Evolutionary conservation across 106 monocot genomes (phyloP).

Genomic region (Acorus calamus): DNA sequence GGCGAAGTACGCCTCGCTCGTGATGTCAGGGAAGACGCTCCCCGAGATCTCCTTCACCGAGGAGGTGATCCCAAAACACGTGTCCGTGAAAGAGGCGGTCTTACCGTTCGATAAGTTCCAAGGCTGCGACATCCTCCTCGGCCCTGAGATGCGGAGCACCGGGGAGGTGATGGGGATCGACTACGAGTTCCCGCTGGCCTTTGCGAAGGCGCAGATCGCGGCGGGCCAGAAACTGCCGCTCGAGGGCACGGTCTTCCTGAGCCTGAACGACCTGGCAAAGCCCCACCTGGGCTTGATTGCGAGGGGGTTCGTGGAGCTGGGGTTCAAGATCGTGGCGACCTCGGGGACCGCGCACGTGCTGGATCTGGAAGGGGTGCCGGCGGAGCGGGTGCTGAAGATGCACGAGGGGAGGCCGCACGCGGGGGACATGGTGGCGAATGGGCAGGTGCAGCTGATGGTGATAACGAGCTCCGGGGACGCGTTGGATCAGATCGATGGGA

Average conservation of each 20-base stretch:
- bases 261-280: constrained; percentile 89
- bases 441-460: constrained; percentile 86
- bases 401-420: constrained; percentile 94
- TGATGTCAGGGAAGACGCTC: constrained; percentile 86
- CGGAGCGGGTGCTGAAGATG: constrained; percentile 85
- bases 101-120: constrained; percentile 97
- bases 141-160: constrained; percentile 98
- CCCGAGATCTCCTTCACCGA: constrained; percentile 49
- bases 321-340: constrained; percentile 70
- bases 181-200: constrained; percentile 67
- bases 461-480: constrained; percentile 93
- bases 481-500: constrained; percentile 79
- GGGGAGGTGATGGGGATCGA: constrained; percentile 99
- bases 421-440: constrained; percentile 92
- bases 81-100: constrained; percentile 91
- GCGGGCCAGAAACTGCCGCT: constrained; percentile 88
- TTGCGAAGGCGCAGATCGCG: constrained; percentile 97
- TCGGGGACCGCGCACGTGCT: constrained; percentile 82
- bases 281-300: constrained; percentile 70
- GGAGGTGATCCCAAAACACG: constrained; percentile 77
- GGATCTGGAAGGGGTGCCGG: constrained; percentile 64
- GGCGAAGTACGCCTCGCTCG: constrained; percentile 88
- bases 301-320: constrained; percentile 55
- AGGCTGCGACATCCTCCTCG: constrained; percentile 92
- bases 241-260: constrained; percentile 63